phyloP scores from a whole-genome alignment of 805 yeast genomes.

The Lachancea quebecensis region DNA sequence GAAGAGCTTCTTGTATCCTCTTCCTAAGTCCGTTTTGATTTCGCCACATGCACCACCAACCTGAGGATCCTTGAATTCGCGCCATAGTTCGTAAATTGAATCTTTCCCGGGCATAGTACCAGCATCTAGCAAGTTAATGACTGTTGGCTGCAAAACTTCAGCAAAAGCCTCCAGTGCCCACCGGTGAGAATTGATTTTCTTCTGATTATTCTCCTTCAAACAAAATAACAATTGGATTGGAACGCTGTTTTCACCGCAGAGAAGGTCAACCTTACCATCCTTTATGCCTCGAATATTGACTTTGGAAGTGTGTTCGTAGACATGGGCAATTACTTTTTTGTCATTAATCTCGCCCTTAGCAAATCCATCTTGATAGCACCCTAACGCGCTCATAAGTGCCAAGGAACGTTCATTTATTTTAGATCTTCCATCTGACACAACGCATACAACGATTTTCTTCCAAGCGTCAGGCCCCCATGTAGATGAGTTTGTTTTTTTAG shows the following conservation, averaged over 20 bases:
- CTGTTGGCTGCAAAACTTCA: constrained; percentile 71
- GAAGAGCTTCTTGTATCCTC: constrained; percentile 43
- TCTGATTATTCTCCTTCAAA: constrained; percentile 79
- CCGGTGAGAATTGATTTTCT: constrained; percentile 90
- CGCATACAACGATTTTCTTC: constrained; percentile 86
- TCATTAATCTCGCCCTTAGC: constrained; percentile 88
- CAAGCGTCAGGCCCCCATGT: constrained; percentile 95
- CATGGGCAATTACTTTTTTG: constrained; percentile 72
- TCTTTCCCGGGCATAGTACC: constrained; percentile 88
- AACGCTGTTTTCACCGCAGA: constrained; percentile 41
- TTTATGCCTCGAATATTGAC: constrained; percentile 70
- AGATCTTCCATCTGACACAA: constrained; percentile 87
- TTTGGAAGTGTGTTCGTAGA: constrained; percentile 89
- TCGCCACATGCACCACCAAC: constrained; percentile 99
- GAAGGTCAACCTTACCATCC: constrained; percentile 56
- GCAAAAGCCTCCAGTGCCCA: constrained; percentile 96
- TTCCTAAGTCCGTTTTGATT: constrained; percentile 79
- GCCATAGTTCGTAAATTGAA: constrained; percentile 86
- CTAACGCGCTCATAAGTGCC: constrained; percentile 77
- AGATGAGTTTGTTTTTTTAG: constrained; percentile 54
- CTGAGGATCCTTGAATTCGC: constrained; percentile 64
- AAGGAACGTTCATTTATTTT: constrained; percentile 74
- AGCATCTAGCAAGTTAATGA: constrained; percentile 81
- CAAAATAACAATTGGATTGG: constrained; percentile 90
- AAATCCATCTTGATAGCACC: constrained; percentile 91